Conservation (phyloP, 1,284 basidiomycete genomes). For the Singerocomus inundabilis region DNA sequence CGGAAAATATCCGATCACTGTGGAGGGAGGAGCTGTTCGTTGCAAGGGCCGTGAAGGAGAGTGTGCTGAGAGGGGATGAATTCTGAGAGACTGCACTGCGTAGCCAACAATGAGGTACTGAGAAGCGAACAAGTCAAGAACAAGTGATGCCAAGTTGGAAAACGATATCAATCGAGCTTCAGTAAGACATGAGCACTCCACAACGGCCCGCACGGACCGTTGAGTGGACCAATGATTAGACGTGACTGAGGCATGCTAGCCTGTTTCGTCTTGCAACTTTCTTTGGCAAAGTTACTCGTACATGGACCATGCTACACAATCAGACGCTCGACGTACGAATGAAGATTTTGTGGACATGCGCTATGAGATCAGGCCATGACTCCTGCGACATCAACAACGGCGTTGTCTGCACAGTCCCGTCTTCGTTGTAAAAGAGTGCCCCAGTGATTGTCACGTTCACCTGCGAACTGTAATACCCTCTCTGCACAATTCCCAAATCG, state of each 20-base stretch:
- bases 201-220: too few species aligned
- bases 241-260: too few species aligned
- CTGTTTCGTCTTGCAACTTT: too few species aligned
- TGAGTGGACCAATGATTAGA: too few species aligned
- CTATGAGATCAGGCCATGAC: constrained; percentile 10
- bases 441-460: neutral
- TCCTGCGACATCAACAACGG: constrained; percentile 4
- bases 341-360: constrained; percentile 9
- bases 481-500: neutral
- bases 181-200: too few species aligned
- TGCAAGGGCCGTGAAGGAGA: constrained; percentile 45
- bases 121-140: neutral
- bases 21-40: constrained; percentile 55
- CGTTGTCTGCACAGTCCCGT: constrained; percentile 6
- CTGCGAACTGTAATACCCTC: neutral
- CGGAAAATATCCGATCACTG: constrained; percentile 35
- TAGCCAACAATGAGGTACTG: neutral
- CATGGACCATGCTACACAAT: neutral
- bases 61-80: constrained; percentile 40
- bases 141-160: too few species aligned
- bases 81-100: constrained; percentile 22
- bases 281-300: neutral
- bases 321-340: constrained; percentile 1
- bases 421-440: constrained; percentile 8
- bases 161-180: neutral